Evolutionary conservation across 768 basidiomycete genomes (phyloP).

Genomic region (Suillus americanus): DNA sequence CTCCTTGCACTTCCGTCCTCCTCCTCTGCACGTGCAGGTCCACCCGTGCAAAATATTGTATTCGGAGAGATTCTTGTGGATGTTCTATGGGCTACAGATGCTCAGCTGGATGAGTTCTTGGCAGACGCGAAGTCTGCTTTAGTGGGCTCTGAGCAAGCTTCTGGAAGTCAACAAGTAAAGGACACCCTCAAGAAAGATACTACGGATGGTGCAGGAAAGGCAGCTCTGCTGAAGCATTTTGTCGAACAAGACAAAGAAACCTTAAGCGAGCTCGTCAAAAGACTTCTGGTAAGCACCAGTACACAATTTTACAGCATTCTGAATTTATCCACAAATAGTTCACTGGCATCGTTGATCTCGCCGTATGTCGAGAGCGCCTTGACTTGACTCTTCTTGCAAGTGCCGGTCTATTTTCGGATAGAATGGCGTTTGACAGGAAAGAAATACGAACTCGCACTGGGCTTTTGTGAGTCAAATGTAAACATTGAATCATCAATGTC

Average conservation of each 20-base stretch:
- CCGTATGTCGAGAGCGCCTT: constrained; percentile 71
- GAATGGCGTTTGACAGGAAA: constrained; percentile 67
- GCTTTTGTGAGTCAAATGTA: constrained; percentile 61
- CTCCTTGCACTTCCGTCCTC: constrained; percentile 66
- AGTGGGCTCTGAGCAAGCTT: constrained; percentile 27
- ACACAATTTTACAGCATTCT: constrained; percentile 1
- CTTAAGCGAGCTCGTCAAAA: constrained; percentile 56
- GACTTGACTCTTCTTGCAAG: constrained; percentile 63
- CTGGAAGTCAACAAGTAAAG: constrained; percentile 29
- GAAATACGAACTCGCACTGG: constrained; percentile 80
- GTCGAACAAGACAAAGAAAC: constrained; percentile 66
- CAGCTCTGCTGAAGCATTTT: constrained; percentile 46
- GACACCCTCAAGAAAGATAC: constrained; percentile 18
- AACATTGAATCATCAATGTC: constrained; percentile 1
- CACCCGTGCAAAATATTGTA: constrained; percentile 39
- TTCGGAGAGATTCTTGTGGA: constrained; percentile 78
- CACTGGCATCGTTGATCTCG: constrained; percentile 52
- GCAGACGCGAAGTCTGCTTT: constrained; percentile 50
- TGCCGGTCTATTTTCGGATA: constrained; percentile 70
- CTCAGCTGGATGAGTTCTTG: constrained; percentile 70
- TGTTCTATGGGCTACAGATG: constrained; percentile 79
- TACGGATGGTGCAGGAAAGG: constrained; percentile 20
- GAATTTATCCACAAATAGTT: constrained; percentile 40
- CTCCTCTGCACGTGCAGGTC: constrained; percentile 43
- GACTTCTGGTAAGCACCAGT: constrained; percentile 48